These are phyloP conservation scores for Paramecium primaurelia DNA, from an alignment of 73 alveolate species.

Conservation along the genomic window DNA sequence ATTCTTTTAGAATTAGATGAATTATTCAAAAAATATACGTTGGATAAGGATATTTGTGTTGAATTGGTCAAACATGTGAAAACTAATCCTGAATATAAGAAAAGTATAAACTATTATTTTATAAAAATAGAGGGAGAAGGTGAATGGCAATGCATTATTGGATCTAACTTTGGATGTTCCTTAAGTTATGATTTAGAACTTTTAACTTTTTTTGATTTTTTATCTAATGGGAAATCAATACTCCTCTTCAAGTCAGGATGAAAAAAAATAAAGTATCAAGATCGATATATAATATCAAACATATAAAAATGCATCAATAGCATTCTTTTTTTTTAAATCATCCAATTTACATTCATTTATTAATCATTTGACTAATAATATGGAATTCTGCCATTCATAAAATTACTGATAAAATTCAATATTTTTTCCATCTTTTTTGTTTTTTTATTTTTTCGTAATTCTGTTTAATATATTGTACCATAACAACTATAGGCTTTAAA, in stretches of 20 bases:
- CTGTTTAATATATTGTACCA: no score
- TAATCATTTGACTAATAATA: no score
- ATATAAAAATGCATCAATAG: no score
- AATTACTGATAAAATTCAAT: no score
- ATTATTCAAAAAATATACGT: slow-evolving; percentile 29
- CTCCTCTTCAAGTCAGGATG: slow-evolving; percentile 62
- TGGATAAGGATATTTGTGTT: slow-evolving; percentile 58
- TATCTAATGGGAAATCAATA: slow-evolving; percentile 51
- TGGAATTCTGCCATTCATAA: no score
- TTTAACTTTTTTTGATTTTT: slow-evolving; percentile 55
- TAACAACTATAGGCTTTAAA: no score
- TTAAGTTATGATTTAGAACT: slow-evolving; percentile 53
- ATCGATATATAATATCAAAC: neutral
- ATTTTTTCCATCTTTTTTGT: no score
- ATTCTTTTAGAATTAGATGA: neutral
- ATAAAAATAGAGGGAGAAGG: slow-evolving; percentile 50
- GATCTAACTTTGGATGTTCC: slow-evolving; percentile 63
- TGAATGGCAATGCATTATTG: slow-evolving; percentile 62
- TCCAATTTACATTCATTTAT: no score
- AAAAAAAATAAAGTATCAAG: neutral
- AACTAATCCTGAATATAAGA: slow-evolving; percentile 40
- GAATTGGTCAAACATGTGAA: slow-evolving; percentile 47
- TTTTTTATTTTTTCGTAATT: no score
- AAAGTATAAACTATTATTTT: neutral
- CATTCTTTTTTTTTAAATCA: no score